Evolutionary conservation across 352 stramenopile species (phyloP), one percentile per base, ranked within the genome.

Genomic region (Phytophthora sansomeana): DNA sequence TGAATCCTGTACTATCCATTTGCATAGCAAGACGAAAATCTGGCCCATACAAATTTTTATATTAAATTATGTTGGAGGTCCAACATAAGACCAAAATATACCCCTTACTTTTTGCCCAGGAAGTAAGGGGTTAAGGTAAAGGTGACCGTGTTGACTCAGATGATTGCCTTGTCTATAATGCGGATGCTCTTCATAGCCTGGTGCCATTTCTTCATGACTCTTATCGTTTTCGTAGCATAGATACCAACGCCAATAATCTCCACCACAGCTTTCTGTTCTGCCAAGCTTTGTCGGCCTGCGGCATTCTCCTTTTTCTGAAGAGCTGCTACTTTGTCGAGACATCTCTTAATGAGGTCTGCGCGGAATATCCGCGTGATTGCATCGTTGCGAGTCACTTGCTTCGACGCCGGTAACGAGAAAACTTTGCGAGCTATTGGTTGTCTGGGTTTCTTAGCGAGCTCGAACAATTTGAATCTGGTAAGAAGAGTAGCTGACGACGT

Each of bases 201-300:
- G 49, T 36, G 33, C 49, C 33, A 57, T 33, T 50, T 29, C 28
- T 60, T 60, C 52, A 60, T 60, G 38, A 51, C 26, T 28, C 6
- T 14, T 11, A 58, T 24, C 6, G 36, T 49, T 49, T 3, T 8
- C 5, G 51, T 58, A 38, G 51, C 36, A 39, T 49, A 58, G 5
- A 58, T 5, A 11, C 51, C 51, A 9, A 49, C 51, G 14, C 51
- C 51, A 28, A 58, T 48, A 11, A 58, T 39, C n/a, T 61, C 53
- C 11, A 58, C 51, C 2, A 26, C 21, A 13, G 49, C n/a, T 21
- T 58, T 13, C 36, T 48, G 5, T 17, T 58, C 51, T 17, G 6
- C 51, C 5, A 58, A 11, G 24, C 28, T 47, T 58, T 35, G 7
- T 1, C 47, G 30, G 6, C 32, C 32, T 32, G 47, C 47, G 11